Evolutionary conservation across 2,329 filamentous ascomycete species (phyloP).

Genomic region (Xylariales sp.): DNA sequence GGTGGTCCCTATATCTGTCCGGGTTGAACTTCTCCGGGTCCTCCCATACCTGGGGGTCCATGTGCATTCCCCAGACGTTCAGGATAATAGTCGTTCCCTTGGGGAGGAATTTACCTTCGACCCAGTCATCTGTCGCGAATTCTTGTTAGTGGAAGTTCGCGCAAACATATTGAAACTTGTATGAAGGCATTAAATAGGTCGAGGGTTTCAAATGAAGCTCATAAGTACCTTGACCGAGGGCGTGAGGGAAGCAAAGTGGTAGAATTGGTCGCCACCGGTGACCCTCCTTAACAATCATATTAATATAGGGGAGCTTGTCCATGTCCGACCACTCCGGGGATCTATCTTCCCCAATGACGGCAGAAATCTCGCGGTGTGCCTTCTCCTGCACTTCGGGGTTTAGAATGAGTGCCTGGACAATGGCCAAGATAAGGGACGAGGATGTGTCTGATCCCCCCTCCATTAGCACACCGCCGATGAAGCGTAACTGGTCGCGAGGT

Average conservation of each 20-base stretch:
- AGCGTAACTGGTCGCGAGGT: conserved; percentile 52
- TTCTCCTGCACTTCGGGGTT: conserved; percentile 53
- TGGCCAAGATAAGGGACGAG: conserved; percentile 51
- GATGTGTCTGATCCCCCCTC: conserved; percentile 54
- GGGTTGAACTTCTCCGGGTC: conserved; percentile 50
- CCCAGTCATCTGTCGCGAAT: conserved; percentile 50
- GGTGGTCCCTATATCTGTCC: conserved; percentile 41
- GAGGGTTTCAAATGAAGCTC: too few relatives aligned
- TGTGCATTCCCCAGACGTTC: conserved; percentile 53
- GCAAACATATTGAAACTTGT: too few relatives aligned
- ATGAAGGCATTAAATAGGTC: too few relatives aligned
- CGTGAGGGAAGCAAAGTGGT: conserved; percentile 52
- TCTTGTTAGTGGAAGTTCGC: too few relatives aligned
- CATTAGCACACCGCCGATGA: conserved; percentile 49
- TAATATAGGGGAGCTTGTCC: conserved; percentile 54
- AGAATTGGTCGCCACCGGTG: conserved; percentile 56
- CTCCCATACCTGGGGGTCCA: conserved; percentile 46
- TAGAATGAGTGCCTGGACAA: conserved; percentile 57
- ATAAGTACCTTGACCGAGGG: conserved; percentile 19
- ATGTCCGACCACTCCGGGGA: conserved; percentile 48
- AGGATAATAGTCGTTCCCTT: conserved; percentile 54
- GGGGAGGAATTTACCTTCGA: conserved; percentile 56
- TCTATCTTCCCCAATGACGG: conserved; percentile 52
- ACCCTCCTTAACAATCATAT: conserved; percentile 56
- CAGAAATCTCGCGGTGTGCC: conserved; percentile 56